Evolutionary conservation across 2,329 filamentous ascomycete species (phyloP).

Genomic region (Davidsoniella neocaledoniae): DNA sequence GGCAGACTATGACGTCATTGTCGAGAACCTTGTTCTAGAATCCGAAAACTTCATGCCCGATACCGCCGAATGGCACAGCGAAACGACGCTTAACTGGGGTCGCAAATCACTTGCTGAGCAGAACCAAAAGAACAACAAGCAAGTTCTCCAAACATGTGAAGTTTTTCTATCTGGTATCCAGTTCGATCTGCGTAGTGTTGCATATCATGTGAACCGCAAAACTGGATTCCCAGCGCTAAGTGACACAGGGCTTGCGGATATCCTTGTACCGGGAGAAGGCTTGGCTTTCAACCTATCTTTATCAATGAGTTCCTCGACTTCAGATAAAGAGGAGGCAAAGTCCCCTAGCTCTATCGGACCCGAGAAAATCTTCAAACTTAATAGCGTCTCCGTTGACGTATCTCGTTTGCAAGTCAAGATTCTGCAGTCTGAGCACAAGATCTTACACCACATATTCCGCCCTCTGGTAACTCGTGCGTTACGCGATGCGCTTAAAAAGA

Average conservation of each 20-base stretch:
- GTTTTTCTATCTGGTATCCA: constrained; percentile 79
- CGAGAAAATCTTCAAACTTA: constrained; percentile 74
- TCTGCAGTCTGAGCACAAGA: constrained; percentile 88
- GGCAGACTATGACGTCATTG: constrained; percentile 63
- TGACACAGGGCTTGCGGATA: constrained; percentile 76
- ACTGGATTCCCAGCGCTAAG: constrained; percentile 76
- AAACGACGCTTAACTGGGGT: constrained; percentile 91
- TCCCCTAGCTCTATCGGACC: not conserved
- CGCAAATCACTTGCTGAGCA: constrained; percentile 73
- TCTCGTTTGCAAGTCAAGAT: constrained; percentile 75
- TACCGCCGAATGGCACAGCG: constrained; percentile 67
- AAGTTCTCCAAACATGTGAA: constrained; percentile 22
- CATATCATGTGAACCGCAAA: constrained; percentile 92
- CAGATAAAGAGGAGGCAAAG: constrained; percentile 40
- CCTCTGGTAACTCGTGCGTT: constrained; percentile 71
- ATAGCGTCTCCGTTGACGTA: constrained; percentile 71
- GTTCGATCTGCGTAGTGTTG: constrained; percentile 79
- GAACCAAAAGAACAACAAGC: constrained; percentile 62
- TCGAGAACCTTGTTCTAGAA: constrained; percentile 91
- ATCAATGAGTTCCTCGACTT: constrained; percentile 41
- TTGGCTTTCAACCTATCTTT: constrained; percentile 47
- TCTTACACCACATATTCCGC: constrained; percentile 75
- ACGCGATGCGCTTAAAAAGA: constrained; percentile 70
- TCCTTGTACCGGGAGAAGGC: constrained; percentile 72
- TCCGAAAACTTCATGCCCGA: constrained; percentile 96